Base-by-base conservation (phyloP, 1,284 basidiomycete genomes). In the Apiotrichum siamense region DNA sequence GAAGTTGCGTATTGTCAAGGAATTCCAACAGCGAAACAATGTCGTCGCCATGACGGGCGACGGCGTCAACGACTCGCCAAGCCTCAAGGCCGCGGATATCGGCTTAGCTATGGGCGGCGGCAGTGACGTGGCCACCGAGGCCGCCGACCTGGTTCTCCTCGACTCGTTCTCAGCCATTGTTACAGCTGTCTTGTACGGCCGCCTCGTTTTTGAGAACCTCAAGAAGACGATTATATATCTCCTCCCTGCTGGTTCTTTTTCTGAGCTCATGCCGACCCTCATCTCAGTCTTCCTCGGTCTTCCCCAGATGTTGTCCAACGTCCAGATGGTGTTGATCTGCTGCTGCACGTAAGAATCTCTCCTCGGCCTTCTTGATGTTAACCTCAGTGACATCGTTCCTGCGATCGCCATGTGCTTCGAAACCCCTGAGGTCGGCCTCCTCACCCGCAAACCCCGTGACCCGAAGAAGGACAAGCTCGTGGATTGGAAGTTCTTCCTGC, bases 211-310 rank as follows among this genome's bases (percentile, higher is more conserved):
- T 65, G 82, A 84, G 61, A 87, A 87, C 63, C 67, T 87, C 44
- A 80, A 81, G 61, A 78, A 78, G 67, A 72, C 72, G 51, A 50
- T 70, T 57, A 50, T 76, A 50, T 67, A 74, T 54, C 65, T 75
- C 13, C 65, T 75, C 9, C 73, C 73, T n/a, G 72, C 72, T 18
- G 63, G 63, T 17, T 63, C 79, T 47, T 86, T 83, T 72, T 79
- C 82, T 12, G 84, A 86, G 63, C 77, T 86, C 57, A 81, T 84
- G 76, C 79, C 84, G 2, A 80, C 86, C 43, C 64, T 86, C n/a
- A 66, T 83, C 56, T 75, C 75, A 58, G 73, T 78, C 50, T 65
- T 78, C 50, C 66, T 78, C 45, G 77, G 78, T 54, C 68, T 79
- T 2, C 78, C 80, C 0, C 79, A 81, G 59, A 75, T 77, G 54